phyloP scores from a whole-genome alignment of 1,284 basidiomycete species.

The Phaffia rhodozyma region DNA sequence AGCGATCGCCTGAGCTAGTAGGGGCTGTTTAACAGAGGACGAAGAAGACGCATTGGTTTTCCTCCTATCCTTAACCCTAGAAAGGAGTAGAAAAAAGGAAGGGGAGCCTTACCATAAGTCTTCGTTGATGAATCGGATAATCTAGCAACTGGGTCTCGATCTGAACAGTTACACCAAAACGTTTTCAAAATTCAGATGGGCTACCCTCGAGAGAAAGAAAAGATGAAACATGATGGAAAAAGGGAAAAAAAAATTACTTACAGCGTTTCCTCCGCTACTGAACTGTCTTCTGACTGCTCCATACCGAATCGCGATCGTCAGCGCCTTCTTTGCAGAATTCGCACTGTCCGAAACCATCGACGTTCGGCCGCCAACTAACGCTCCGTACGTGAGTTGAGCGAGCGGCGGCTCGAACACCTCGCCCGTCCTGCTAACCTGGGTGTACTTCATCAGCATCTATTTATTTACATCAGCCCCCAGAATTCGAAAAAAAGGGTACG shows the following conservation, averaged over 20 bases:
- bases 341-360: conserved; percentile 45
- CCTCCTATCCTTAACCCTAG: too few species aligned
- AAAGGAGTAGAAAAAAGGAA: background rate
- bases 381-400: conserved; percentile 47
- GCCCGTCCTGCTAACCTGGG: conserved; percentile 33
- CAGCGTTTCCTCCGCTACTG: conserved; percentile 36
- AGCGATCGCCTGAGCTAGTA: conserved; percentile 45
- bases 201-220: background rate
- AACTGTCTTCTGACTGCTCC: conserved; percentile 46
- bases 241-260: conserved; percentile 18
- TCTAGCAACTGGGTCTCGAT: conserved; percentile 45
- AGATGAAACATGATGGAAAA: background rate
- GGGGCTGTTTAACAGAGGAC: conserved; percentile 29
- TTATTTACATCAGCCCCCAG: too few species aligned
- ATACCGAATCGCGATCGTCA: conserved; percentile 46
- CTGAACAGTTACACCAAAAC: background rate
- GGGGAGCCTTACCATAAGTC: conserved; percentile 36
- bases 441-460: conserved; percentile 49
- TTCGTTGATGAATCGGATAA: conserved; percentile 48
- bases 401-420: conserved; percentile 40
- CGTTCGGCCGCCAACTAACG: conserved; percentile 43
- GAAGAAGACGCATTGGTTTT: conserved; percentile 11
- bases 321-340: conserved; percentile 43
- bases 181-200: background rate
- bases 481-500: background rate